Conservation (phyloP, 106 monocot genomes). For the Acorus calamus region DNA sequence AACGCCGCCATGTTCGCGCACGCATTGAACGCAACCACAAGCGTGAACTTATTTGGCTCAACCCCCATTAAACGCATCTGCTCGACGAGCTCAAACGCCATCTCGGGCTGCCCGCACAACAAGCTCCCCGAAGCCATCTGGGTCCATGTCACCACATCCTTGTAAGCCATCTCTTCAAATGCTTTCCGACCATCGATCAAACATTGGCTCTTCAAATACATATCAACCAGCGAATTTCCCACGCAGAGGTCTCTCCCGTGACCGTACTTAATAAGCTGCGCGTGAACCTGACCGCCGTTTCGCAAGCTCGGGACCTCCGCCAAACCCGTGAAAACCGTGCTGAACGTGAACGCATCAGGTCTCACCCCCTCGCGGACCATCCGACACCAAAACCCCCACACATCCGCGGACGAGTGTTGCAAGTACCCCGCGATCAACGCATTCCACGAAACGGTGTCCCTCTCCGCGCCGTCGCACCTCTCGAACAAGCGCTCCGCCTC, state of each 20-base stretch:
- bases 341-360: slow-evolving; percentile 67
- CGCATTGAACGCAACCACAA: slow-evolving; percentile 47
- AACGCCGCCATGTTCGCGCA: slow-evolving; percentile 41
- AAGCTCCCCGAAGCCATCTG: slow-evolving; percentile 57
- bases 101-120: slow-evolving; percentile 35
- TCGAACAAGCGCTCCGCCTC: slow-evolving; percentile 50
- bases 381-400: slow-evolving; percentile 54
- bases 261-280: slow-evolving; percentile 51
- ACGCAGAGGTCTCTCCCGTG: slow-evolving; percentile 41
- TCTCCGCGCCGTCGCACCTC: slow-evolving; percentile 14
- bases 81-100: slow-evolving; percentile 30
- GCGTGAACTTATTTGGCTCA: slow-evolving; percentile 60
- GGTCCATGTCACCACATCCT: slow-evolving; percentile 78
- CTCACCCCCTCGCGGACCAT: slow-evolving; percentile 42
- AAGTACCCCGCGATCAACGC: slow-evolving; percentile 53
- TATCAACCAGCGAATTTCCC: slow-evolving; percentile 55
- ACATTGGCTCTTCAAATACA: slow-evolving; percentile 47
- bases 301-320: slow-evolving; percentile 21
- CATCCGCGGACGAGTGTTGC: slow-evolving; percentile 22
- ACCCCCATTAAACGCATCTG: slow-evolving; percentile 46
- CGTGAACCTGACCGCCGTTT: slow-evolving; percentile 43
- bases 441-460: slow-evolving; percentile 77
- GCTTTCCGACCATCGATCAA: slow-evolving; percentile 25
- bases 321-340: slow-evolving; percentile 55
- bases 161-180: slow-evolving; percentile 39